Evolutionary conservation across 805 yeast species (phyloP), one percentile per base, ranked within the genome.

Genomic region (Candida corydali): DNA sequence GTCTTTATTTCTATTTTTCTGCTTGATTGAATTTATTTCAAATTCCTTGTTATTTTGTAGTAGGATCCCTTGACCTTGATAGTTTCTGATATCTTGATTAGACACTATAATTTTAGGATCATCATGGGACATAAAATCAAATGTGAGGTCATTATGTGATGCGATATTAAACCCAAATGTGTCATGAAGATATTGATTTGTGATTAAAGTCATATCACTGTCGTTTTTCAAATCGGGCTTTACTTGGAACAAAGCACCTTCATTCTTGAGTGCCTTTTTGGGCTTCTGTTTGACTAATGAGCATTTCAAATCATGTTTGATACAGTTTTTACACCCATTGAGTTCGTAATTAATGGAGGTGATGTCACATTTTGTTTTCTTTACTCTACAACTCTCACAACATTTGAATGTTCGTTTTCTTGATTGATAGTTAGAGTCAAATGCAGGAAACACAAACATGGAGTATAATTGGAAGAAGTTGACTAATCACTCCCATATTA

Each of bases 401-500:
- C 65, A 60, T 31, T 54, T 52, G 43, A 58, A 61, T 10, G 63
- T 51, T 16, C 68, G 42, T 43, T 61, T 59, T 26, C 68, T 41
- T 9, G 61, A 48, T 43, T 55, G 57, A 44, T 59, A 61, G 44
- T 53, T 59, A 29, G 53, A 41, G 39, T 61, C 54, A 34, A 59
- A 57, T 12, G 65, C 68, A 8, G 68, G 68, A 35, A 61, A 61
- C 10, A 59, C 65, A 44, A 50, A 54, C 67, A 60, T 59, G 4
- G n/a, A n/a, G n/a, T n/a, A n/a, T n/a, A n/a, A n/a, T n/a, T n/a
- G n/a, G n/a, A n/a, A n/a, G n/a, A n/a, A n/a, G n/a, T n/a, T n/a
- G n/a, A n/a, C n/a, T n/a, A n/a, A n/a, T n/a, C n/a, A n/a, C n/a
- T n/a, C n/a, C n/a, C n/a, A n/a, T n/a, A n/a, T n/a, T n/a, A n/a